Evolutionary conservation across 140 eudicot genomes (phyloP).

Genomic region (Oenanthe javanica): DNA sequence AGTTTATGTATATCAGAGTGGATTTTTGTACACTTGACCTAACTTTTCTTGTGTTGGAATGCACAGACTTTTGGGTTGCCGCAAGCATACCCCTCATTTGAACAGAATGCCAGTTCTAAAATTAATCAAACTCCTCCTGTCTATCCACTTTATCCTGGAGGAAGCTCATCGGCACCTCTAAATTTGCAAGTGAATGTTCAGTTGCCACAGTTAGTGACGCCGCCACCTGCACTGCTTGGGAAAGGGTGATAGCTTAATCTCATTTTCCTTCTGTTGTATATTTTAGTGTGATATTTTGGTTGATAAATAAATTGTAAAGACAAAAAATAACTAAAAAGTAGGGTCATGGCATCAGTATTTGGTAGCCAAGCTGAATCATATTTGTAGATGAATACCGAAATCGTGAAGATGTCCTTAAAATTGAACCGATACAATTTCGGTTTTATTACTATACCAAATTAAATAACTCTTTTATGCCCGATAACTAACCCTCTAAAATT

Average conservation of each 20-base stretch:
- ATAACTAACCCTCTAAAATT: background rate
- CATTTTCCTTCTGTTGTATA: background rate
- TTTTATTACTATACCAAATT: background rate
- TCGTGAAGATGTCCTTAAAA: background rate
- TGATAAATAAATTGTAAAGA: background rate
- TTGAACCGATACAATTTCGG: background rate
- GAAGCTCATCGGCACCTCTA: conserved; percentile 24
- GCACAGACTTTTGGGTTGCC: conserved; percentile 44
- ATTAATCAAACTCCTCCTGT: conserved; percentile 20
- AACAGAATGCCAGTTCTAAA: conserved; percentile 26
- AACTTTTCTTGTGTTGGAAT: conserved; percentile 8
- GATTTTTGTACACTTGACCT: background rate
- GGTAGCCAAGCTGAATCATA: background rate
- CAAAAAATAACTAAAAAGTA: background rate
- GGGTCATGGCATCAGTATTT: background rate
- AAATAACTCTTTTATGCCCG: background rate
- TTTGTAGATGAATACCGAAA: background rate
- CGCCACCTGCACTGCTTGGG: conserved; percentile 51
- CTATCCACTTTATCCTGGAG: conserved; percentile 39
- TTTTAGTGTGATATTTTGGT: background rate
- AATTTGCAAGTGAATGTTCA: conserved; percentile 43
- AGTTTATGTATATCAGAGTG: background rate
- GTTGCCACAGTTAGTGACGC: conserved; percentile 33
- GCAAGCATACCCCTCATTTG: conserved; percentile 41
- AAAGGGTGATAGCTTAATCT: conserved; percentile 51